These are phyloP conservation scores for Lactuca saligna DNA, from an alignment of 129 eudicot species.

Conservation along the genomic window DNA sequence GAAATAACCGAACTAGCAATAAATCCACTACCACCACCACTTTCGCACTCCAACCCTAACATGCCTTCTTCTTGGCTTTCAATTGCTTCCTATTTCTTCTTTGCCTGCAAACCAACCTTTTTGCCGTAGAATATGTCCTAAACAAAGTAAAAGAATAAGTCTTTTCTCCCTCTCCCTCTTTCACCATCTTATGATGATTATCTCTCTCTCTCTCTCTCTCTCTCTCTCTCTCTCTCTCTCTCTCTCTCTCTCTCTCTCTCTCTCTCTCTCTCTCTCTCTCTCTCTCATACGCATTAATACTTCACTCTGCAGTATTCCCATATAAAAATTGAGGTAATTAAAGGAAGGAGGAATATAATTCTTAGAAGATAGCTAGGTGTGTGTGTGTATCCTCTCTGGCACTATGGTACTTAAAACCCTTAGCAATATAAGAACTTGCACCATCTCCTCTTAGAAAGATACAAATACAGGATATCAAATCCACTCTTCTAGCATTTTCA, in stretches of 20 bases:
- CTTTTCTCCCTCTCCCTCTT: slow-evolving; percentile 17
- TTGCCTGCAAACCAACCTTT: slow-evolving; percentile 39
- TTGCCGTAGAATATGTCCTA: slow-evolving; percentile 31
- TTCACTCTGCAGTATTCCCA: slow-evolving; percentile 3
- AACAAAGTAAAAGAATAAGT: slow-evolving; percentile 15
- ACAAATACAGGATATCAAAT: no score
- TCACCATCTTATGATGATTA: slow-evolving; percentile 32
- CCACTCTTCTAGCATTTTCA: no score
- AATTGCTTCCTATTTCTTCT: slow-evolving; percentile 39
- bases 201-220: slow-evolving; percentile 1
- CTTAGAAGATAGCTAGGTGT: slow-evolving; percentile 31
- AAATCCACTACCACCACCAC: slow-evolving; percentile 35
- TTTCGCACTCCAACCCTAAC: slow-evolving; percentile 39
- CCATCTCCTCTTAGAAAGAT: neutral
- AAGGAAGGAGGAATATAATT: neutral
- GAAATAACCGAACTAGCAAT: slow-evolving; percentile 31
- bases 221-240: neutral
- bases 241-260: slow-evolving; percentile 25
- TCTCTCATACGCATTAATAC: slow-evolving; percentile 5
- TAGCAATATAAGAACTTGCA: neutral
- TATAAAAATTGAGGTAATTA: slow-evolving; percentile 11
- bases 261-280: slow-evolving; percentile 1
- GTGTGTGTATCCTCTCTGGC: neutral
- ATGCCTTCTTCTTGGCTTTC: slow-evolving; percentile 27
- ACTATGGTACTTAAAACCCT: no score